Base-by-base conservation (phyloP, 495 filamentous ascomycete genomes). In the Trichoderma gamsii region DNA sequence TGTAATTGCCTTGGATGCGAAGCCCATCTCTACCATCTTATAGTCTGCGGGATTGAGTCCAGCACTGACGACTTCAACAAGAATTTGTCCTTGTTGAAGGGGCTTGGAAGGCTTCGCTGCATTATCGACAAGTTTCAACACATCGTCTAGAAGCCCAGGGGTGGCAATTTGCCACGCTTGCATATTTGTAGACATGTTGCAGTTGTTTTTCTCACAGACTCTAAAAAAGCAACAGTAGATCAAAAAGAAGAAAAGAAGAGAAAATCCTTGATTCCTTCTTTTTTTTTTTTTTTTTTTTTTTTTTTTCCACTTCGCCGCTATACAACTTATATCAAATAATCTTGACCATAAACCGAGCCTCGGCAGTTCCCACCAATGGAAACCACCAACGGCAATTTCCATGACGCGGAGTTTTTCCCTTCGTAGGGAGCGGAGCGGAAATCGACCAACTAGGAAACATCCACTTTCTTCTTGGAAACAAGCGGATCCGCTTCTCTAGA, bases 31-130 rank as follows among this genome's bases (percentile, higher is more conserved):
- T 13, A 84, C 79, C 41, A 84, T 68, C 74, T 90, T 90, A 82
- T 84, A 86, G 80, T 91, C 88, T 15, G 83, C 83, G 3, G 88
- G 88, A 74, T 91, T 91, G 32, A 89, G 76, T 2, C 84, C 76
- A 18, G 77, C 75, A 64, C 79, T 74, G 59, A 83, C 70, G 3
- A 90, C 84, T 66, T 83, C 76, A 44, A 90, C 77, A 32, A 90
- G 81, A 46, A 85, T 71, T 6, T 67, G 38, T 29, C 44, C 65
- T 21, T 6, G 27, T 41, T 32, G 7, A 4, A 66, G 65, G 65
- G 65, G 25, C 25, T n/a, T 4, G 3, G 23, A 12, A 11, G 49
- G 46, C 18, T 23, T 6, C 32, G 29, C 16, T 35, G 18, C 65
- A 52, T 51, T 32, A 5, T 46, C 44, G 41, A 46, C 25, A 23